phyloP scores from a whole-genome alignment of 495 filamentous ascomycete species.

The Evansstolkia leycettana region DNA sequence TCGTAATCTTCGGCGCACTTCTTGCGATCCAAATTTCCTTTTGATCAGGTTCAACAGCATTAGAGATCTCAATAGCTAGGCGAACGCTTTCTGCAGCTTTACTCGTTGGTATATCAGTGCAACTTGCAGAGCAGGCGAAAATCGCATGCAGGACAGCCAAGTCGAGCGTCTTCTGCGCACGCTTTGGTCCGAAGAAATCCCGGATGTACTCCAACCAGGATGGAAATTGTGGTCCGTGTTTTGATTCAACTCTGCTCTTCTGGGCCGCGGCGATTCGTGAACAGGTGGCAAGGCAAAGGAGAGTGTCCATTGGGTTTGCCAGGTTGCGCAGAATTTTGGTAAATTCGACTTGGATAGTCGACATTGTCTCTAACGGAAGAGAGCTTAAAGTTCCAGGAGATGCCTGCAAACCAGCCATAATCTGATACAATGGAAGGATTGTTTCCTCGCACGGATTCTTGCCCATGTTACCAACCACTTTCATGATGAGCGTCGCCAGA shows the following conservation, averaged over 20 bases:
- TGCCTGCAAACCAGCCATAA: constrained; percentile 23
- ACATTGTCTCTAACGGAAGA: constrained; percentile 27
- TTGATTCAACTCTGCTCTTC: background rate
- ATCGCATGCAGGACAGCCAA: constrained; percentile 41
- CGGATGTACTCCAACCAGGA: constrained; percentile 27
- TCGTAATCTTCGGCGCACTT: constrained; percentile 32
- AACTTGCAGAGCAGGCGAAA: constrained; percentile 36
- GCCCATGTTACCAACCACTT: constrained; percentile 20
- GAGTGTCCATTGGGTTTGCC: constrained; percentile 32
- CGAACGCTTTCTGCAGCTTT: constrained; percentile 36
- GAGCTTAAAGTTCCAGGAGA: constrained; percentile 20
- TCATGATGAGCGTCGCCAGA: constrained; percentile 29
- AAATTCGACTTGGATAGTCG: constrained; percentile 30
- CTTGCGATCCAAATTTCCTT: constrained; percentile 31
- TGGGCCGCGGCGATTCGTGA: constrained; percentile 23
- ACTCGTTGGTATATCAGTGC: constrained; percentile 16
- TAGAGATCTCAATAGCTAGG: constrained; percentile 36
- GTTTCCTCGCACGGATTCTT: constrained; percentile 25
- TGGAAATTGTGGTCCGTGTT: constrained; percentile 9
- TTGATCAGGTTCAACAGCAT: constrained; percentile 26
- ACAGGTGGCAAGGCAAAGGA: constrained; percentile 39
- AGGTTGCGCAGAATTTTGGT: constrained; percentile 33
- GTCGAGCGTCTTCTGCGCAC: constrained; percentile 41
- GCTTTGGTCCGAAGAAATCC: constrained; percentile 37
- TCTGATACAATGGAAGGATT: constrained; percentile 27